Percentiles rank a stretch among this genome's conserved stretches.
These are phyloP conservation scores for Cucumis hystrix DNA, from an alignment of 306 rosid species.

Conservation along the genomic window DNA sequence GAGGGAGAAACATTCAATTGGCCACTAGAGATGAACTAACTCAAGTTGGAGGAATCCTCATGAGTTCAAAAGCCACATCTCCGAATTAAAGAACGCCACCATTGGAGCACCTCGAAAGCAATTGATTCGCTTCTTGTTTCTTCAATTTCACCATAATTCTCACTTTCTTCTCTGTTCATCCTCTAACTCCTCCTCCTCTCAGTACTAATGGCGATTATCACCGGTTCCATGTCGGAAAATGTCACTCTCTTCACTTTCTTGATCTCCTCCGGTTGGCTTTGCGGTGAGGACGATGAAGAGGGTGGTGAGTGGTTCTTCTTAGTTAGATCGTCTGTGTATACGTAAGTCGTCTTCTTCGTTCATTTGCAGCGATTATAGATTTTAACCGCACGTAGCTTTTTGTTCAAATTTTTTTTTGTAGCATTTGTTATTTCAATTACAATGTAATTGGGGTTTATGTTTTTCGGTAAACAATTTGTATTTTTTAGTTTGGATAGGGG, in stretches of 20 bases:
- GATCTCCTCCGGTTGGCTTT: neutral
- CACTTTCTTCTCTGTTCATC: constrained; percentile 1
- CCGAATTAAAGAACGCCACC: constrained; percentile 7
- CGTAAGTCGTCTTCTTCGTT: neutral
- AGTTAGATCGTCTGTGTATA: neutral
- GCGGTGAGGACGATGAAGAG: neutral
- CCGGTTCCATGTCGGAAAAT: constrained; percentile 2
- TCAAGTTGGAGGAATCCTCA: neutral
- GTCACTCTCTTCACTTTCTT: constrained; percentile 6
- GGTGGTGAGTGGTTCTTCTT: neutral
- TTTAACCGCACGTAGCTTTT: neutral
- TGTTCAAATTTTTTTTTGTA: neutral
- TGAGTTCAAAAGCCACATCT: constrained; percentile 7
- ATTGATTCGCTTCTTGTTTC: too few relatives aligned
- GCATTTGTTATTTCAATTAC: too few relatives aligned
- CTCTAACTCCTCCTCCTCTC: neutral
- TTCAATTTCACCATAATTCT: constrained; percentile 8
- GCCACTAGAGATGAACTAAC: neutral
- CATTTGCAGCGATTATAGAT: neutral
- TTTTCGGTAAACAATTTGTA: too few relatives aligned
- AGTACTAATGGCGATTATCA: neutral
- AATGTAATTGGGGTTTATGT: too few relatives aligned
- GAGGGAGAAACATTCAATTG: neutral
- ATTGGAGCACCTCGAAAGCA: constrained; percentile 5
- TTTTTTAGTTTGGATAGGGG: too few relatives aligned